Conservation (phyloP, 1,284 basidiomycete genomes). For the Tylopilus sp. region DNA sequence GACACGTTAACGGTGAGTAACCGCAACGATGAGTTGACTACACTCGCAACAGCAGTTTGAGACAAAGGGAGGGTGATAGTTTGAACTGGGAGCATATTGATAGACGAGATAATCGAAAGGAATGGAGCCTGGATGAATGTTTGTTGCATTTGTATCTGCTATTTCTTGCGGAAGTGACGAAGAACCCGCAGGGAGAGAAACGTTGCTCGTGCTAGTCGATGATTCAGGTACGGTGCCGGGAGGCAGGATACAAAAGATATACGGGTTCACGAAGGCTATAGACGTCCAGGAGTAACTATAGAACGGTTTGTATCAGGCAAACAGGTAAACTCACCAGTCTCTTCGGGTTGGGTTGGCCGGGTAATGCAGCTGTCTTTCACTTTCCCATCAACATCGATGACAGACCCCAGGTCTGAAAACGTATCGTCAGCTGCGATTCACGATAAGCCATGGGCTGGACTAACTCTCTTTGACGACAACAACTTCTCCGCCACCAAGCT, state of each 20-base stretch:
- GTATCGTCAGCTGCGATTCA: slow-evolving; percentile 1
- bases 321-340: slow-evolving; percentile 64
- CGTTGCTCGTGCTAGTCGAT: slow-evolving; percentile 20
- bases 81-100: slow-evolving; percentile 76
- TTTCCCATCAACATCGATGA: slow-evolving; percentile 79
- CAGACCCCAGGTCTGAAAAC: slow-evolving; percentile 74
- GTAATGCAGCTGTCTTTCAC: slow-evolving; percentile 71
- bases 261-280: slow-evolving; percentile 84
- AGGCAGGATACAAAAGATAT: slow-evolving; percentile 85
- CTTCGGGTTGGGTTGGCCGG: slow-evolving; percentile 88
- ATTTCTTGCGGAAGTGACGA: slow-evolving; percentile 23
- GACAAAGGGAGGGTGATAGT: slow-evolving; percentile 74
- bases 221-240: slow-evolving; percentile 65
- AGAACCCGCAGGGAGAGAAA: slow-evolving; percentile 42
- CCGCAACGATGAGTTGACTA: slow-evolving; percentile 59
- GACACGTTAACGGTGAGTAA: slow-evolving; percentile 53
- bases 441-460: slow-evolving; percentile 41
- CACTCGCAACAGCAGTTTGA: slow-evolving; percentile 29
- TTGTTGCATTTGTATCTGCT: slow-evolving; percentile 32
- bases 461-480: slow-evolving; percentile 86
- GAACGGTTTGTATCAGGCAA: not conserved
- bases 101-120: slow-evolving; percentile 84
- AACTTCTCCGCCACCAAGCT: slow-evolving; percentile 74
- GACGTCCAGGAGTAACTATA: not conserved
- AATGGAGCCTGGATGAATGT: slow-evolving; percentile 65